These are phyloP conservation scores for Madurella mycetomatis DNA, from an alignment of 2,329 filamentous ascomycete genomes.

Conservation along the genomic window DNA sequence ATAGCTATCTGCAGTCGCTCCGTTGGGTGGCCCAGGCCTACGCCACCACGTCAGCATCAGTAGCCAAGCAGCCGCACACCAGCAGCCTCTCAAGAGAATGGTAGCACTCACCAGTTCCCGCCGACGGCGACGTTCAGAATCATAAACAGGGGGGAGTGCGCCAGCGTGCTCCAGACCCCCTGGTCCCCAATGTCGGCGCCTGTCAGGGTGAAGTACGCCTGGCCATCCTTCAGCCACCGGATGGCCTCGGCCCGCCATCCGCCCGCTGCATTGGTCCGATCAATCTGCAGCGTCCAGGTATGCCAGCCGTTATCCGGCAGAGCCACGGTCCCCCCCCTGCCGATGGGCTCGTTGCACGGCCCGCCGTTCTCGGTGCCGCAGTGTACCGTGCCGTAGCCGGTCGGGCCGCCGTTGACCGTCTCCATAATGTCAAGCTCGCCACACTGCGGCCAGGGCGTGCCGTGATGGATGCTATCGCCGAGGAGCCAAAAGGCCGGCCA, in stretches of 20 bases:
- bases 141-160: conserved; percentile 47
- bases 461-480: conserved; percentile 45
- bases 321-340: conserved; percentile 33
- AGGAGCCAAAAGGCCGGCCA: conserved; percentile 59
- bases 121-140: conserved; percentile 55
- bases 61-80: too few species aligned
- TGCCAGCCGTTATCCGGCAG: conserved; percentile 43
- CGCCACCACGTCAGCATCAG: not conserved
- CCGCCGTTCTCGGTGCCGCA: conserved; percentile 44
- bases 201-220: conserved; percentile 39
- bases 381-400: conserved; percentile 48
- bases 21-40: conserved; percentile 47
- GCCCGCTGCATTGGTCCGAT: conserved; percentile 37
- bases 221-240: conserved; percentile 46
- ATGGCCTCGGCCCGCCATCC: conserved; percentile 48
- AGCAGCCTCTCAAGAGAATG: conserved; percentile 2
- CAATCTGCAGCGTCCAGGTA: conserved; percentile 46
- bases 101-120: conserved; percentile 46
- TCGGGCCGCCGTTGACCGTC: conserved; percentile 46
- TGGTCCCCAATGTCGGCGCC: conserved; percentile 43
- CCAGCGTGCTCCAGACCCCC: conserved; percentile 46
- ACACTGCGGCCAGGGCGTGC: conserved; percentile 47
- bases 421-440: conserved; percentile 58
- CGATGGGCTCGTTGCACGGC: conserved; percentile 48
- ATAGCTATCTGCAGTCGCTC: conserved; percentile 40